Base-by-base conservation (phyloP, 495 filamentous ascomycete genomes). In the Melanomma pulvis-pyrius region DNA sequence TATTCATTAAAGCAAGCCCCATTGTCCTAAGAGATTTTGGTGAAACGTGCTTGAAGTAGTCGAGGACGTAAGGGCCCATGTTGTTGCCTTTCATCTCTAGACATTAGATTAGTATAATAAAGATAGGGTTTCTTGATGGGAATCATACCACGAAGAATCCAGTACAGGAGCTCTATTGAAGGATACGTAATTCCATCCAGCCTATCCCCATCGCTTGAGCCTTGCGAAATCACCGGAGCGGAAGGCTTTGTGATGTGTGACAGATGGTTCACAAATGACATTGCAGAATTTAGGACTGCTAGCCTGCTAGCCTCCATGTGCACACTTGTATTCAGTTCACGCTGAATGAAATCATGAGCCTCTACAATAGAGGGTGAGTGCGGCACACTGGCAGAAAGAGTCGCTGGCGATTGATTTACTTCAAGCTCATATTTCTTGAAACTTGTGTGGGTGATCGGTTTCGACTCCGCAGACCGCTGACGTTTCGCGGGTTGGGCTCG, bases 31-130 rank as follows among this genome's bases (percentile, higher is more conserved):
- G 5, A 25, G 48, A 51, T 9, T 29, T 51, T 24, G 48, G 48
- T 26, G 48, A 51, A 1, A 51, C 19, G 22, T 51, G 48, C 26
- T 51, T 51, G 22, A 51, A 51, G 26, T 51, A 51, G n/a, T 51
- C 48, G 3, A 51, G 48, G 3, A 51, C 48, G 15, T 51, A 17
- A 51, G 48, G 19, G 3, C 48, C 48, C 7, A 51, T 51, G 17
- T 4, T 29, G 3, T 51, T 51, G 2, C 48, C 48, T 29, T 51
- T 22, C 4, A 51, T 51, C 48, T 48, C 4, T 48, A n/a, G 44
- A 4, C 4, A 15, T 34, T 12, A 12, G 30, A 11, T 44, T 3
- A 15, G 9, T 17, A 44, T 11, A 44, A n/a, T 15, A 3, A 6
- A 51, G 22, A 51, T 25, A 29, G 4, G 26, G 48, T 22, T 24